Evolutionary conservation across 768 basidiomycete species (phyloP).

Genomic region (Trametes villosa): DNA sequence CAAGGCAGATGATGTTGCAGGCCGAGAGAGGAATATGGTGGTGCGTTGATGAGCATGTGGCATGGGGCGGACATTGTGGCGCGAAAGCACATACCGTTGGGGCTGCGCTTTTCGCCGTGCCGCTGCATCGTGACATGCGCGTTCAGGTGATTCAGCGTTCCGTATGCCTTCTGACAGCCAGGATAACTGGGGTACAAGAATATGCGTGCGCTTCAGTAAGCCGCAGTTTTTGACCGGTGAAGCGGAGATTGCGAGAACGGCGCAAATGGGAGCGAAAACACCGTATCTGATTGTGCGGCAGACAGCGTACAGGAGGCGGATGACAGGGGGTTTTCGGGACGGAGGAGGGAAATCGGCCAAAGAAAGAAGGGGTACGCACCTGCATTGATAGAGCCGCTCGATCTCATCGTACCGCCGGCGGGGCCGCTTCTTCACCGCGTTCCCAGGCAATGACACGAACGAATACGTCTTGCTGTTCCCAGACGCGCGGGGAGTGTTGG

Average conservation of each 20-base stretch:
- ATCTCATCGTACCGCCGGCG: slow-evolving; percentile 92
- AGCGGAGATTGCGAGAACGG: background rate
- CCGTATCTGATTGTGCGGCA: slow-evolving; percentile 22
- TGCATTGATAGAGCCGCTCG: slow-evolving; percentile 89
- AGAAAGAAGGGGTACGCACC: slow-evolving; percentile 52
- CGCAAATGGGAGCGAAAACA: slow-evolving; percentile 4
- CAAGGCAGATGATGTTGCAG: background rate
- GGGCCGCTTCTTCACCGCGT: slow-evolving; percentile 83
- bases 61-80: slow-evolving; percentile 6
- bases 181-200: slow-evolving; percentile 31
- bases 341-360: slow-evolving; percentile 2
- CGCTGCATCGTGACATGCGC: slow-evolving; percentile 99
- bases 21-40: background rate
- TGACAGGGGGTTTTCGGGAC: background rate
- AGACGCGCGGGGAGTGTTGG: slow-evolving; percentile 14
- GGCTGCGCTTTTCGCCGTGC: slow-evolving; percentile 89
- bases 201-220: slow-evolving; percentile 8
- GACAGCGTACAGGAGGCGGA: slow-evolving; percentile 1
- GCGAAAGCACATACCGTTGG: slow-evolving; percentile 67
- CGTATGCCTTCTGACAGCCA: slow-evolving; percentile 78
- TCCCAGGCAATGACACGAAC: slow-evolving; percentile 81
- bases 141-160: slow-evolving; percentile 96
- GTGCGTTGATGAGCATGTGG: slow-evolving; percentile 20
- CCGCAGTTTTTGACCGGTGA: background rate
- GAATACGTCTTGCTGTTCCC: slow-evolving; percentile 71